Percentiles rank a stretch among this genome's conserved stretches.
These are phyloP conservation scores for Neonectria magnoliae DNA, from an alignment of 2,329 filamentous ascomycete genomes.

Conservation along the genomic window DNA sequence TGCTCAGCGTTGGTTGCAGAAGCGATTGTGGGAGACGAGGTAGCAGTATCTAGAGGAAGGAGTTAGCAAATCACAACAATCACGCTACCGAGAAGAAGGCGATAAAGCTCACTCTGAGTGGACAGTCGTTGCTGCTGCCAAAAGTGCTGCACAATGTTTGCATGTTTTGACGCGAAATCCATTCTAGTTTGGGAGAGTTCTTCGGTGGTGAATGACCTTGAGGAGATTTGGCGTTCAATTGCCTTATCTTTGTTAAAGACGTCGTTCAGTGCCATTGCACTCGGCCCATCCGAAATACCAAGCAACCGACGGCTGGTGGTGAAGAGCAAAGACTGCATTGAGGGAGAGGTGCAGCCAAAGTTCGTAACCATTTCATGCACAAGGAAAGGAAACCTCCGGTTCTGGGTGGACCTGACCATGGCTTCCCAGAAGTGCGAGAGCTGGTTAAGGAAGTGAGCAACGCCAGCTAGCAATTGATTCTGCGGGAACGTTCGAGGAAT, in stretches of 20 bases:
- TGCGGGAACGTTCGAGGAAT: conserved; percentile 19
- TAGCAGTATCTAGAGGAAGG: conserved; percentile 19
- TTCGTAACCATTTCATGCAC: conserved; percentile 36
- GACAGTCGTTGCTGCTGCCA: conserved; percentile 12
- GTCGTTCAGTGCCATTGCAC: conserved; percentile 29
- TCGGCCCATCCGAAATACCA: conserved; percentile 33
- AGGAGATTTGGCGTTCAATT: conserved; percentile 32
- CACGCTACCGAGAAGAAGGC: not conserved
- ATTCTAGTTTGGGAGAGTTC: conserved; percentile 19
- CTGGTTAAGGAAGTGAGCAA: conserved; percentile 38
- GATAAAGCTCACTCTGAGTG: conserved; percentile 26
- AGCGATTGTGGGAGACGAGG: conserved; percentile 29
- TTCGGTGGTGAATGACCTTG: conserved; percentile 18
- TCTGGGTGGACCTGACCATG: conserved; percentile 19
- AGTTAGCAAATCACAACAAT: conserved; percentile 20
- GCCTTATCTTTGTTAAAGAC: conserved; percentile 40
- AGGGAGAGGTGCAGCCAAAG: conserved; percentile 41
- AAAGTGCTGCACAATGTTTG: conserved; percentile 17
- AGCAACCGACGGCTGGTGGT: conserved; percentile 43
- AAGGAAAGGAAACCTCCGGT: conserved; percentile 43
- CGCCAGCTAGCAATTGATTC: conserved; percentile 11
- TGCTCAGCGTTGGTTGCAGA: conserved; percentile 14
- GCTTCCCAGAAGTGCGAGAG: conserved; percentile 38
- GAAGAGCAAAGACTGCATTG: conserved; percentile 43
- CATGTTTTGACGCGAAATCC: conserved; percentile 18